A percentile compares a stretch with the other conserved stretches of the same genome.
Evolutionary conservation across 805 yeast genomes (phyloP).

Genomic region (Tetrapisispora phaffii): DNA sequence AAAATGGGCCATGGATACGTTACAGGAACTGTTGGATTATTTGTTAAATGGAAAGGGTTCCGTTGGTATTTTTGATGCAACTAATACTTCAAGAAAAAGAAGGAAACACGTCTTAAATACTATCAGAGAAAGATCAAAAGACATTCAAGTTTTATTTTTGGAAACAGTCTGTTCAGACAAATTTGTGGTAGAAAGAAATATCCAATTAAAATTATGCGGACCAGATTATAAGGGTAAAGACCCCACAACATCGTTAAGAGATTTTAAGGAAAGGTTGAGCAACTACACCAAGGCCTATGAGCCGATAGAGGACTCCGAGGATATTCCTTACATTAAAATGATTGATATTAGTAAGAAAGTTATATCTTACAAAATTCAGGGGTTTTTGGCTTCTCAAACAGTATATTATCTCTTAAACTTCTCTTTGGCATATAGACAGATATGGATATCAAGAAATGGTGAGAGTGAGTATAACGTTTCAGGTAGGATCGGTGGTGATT

Average conservation of each 20-base stretch:
- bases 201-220: conserved; percentile 76
- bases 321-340: conserved; percentile 83
- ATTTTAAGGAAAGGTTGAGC: conserved; percentile 67
- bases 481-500: conserved; percentile 90
- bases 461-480: conserved; percentile 76
- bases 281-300: conserved; percentile 88
- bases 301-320: conserved; percentile 72
- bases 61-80: conserved; percentile 86
- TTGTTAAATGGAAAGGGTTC: conserved; percentile 73
- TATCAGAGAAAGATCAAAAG: conserved; percentile 47
- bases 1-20: conserved; percentile 92
- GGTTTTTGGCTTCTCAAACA: conserved; percentile 85
- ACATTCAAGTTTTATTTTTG: conserved; percentile 68
- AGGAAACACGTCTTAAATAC: conserved; percentile 48
- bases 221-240: conserved; percentile 89
- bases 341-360: conserved; percentile 92
- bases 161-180: conserved; percentile 84
- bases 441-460: conserved; percentile 93
- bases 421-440: conserved; percentile 80
- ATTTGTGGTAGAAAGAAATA: conserved; percentile 69
- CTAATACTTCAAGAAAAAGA: conserved; percentile 63
- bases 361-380: conserved; percentile 81
- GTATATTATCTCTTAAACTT: conserved; percentile 82
- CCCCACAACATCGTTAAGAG: conserved; percentile 64
- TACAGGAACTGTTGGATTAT: conserved; percentile 74